Evolutionary conservation across 164 flowering plant species (phyloP).

Genomic region (Vitis vinifera): DNA sequence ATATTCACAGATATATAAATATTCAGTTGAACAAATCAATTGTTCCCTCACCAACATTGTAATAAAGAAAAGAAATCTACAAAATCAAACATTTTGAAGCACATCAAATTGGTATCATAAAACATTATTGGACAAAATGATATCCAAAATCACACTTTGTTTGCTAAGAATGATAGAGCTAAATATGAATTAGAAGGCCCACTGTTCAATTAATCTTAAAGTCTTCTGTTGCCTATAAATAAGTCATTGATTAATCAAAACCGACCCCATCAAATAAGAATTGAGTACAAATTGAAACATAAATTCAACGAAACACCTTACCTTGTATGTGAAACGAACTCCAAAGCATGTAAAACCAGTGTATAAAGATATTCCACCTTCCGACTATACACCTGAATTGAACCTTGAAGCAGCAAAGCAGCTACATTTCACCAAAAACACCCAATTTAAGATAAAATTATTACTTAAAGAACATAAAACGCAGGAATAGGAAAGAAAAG

Average conservation of each 20-base stretch:
- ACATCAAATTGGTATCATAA: too few relatives aligned
- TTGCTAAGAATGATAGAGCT: too few relatives aligned
- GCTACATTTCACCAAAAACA: slow-evolving; percentile 40
- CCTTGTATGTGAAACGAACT: slow-evolving; percentile 87
- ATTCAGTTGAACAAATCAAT: too few relatives aligned
- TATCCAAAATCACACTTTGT: too few relatives aligned
- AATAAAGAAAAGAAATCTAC: too few relatives aligned
- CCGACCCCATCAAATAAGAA: neutral
- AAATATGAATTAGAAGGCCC: too few relatives aligned
- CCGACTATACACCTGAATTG: slow-evolving; percentile 89
- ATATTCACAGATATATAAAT: too few relatives aligned
- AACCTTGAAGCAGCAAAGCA: slow-evolving; percentile 93
- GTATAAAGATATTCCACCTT: slow-evolving; percentile 90
- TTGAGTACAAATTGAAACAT: neutral
- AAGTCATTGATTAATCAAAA: neutral
- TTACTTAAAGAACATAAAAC: neutral
- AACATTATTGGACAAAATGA: too few relatives aligned
- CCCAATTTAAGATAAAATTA: neutral
- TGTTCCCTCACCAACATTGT: too few relatives aligned
- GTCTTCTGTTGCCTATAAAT: too few relatives aligned
- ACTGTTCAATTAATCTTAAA: too few relatives aligned
- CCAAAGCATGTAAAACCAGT: slow-evolving; percentile 85
- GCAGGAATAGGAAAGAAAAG: neutral
- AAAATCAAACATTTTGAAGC: too few relatives aligned
- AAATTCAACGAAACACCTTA: slow-evolving; percentile 21